A percentile compares a stretch with the other conserved stretches of the same genome.
phyloP scores from a whole-genome alignment of 2,329 filamentous ascomycete species.

The Xylariales sp. region DNA sequence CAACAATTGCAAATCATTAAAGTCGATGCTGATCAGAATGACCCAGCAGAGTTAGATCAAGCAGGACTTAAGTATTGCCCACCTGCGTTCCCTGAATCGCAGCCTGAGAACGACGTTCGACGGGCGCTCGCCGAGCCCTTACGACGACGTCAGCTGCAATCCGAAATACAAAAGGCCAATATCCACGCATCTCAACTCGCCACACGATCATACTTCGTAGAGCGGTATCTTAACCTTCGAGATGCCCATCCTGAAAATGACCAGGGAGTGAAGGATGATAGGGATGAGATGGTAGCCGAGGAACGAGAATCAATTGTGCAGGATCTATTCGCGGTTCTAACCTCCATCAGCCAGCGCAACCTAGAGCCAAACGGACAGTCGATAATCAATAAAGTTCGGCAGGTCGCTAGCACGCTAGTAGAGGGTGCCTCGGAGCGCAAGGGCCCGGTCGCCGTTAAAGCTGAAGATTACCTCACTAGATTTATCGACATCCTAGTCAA shows the following conservation, averaged over 20 bases:
- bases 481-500: constrained; percentile 81
- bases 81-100: constrained; percentile 59
- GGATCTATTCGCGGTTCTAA: constrained; percentile 79
- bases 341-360: constrained; percentile 83
- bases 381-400: constrained; percentile 84
- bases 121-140: constrained; percentile 61
- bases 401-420: constrained; percentile 83
- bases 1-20: constrained; percentile 70
- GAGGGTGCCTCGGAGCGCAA: constrained; percentile 66
- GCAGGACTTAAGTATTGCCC: constrained; percentile 64
- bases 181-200: constrained; percentile 85
- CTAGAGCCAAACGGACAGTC: constrained; percentile 78
- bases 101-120: constrained; percentile 63
- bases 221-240: constrained; percentile 83
- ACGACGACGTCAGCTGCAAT: constrained; percentile 72
- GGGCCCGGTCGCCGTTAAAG: constrained; percentile 63
- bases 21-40: constrained; percentile 54
- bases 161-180: constrained; percentile 92
- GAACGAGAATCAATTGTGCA: constrained; percentile 87
- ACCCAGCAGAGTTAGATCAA: constrained; percentile 53
- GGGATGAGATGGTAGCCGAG: constrained; percentile 72
- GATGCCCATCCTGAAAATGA: constrained; percentile 65
- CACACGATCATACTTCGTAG: constrained; percentile 85
- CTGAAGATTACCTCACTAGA: constrained; percentile 76
- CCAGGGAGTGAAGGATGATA: constrained; percentile 49